Conservation (phyloP, 495 filamentous ascomycete genomes). For the Penicillium diatomitis region DNA sequence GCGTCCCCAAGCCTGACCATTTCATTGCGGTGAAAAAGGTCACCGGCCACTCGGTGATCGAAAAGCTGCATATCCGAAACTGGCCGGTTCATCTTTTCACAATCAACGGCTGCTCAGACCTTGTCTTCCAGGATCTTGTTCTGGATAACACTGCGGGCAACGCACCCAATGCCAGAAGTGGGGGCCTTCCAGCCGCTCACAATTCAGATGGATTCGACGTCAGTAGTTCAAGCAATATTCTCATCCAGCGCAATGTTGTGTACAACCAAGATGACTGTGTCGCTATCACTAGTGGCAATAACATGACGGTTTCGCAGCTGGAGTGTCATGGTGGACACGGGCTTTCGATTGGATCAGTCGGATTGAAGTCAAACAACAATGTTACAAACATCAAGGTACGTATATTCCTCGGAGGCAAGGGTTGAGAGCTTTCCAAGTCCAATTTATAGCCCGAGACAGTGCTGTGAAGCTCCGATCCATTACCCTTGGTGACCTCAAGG, state of each 20-base stretch:
- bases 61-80: not conserved
- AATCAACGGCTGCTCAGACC: not conserved
- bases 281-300: not conserved
- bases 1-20: not conserved
- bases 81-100: not conserved
- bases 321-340: constrained; percentile 29
- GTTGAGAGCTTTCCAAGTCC: not conserved
- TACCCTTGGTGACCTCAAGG: not conserved
- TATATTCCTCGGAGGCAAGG: not conserved
- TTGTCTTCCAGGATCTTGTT: not conserved
- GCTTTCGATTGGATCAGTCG: constrained; percentile 52
- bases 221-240: not conserved
- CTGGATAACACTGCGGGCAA: not conserved
- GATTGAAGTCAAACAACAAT: constrained; percentile 45
- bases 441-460: not conserved
- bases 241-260: not conserved
- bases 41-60: not conserved
- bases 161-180: not conserved
- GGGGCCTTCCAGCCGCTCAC: not conserved
- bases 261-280: constrained; percentile 1
- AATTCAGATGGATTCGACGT: not conserved
- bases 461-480: not conserved
- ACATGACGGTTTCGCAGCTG: not conserved
- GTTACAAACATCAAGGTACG: constrained; percentile 31
- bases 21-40: not conserved